Base-by-base conservation (phyloP, 345 rosid genomes). In the Pistacia atlantica region DNA sequence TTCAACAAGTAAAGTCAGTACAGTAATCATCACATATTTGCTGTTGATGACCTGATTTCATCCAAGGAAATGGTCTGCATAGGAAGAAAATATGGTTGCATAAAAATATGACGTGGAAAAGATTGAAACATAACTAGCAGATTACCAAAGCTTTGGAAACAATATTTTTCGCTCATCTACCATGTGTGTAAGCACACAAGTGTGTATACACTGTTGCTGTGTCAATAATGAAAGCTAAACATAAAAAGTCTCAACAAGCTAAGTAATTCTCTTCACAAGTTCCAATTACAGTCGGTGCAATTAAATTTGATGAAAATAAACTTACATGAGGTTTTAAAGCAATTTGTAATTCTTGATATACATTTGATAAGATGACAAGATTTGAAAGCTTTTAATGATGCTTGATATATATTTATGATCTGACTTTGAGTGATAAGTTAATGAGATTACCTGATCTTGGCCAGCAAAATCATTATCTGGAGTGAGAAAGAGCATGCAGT, bases 401-500 rank as follows among this genome's bases (percentile, higher is more conserved):
- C 46, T 17, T 63, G 54, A 38, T 54, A 55, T 22, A 20, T 25
- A 14, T 65, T 7, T 25, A 16, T 54, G 45, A 22, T 37, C 37
- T 11, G 61, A 65, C 22, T 74, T 58, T 7, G 48, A 57, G n/a
- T 31, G 5, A 18, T 12, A 16, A 10, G 14, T 35, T 18, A 18
- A 61, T 62, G 62, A 16, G 74, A 52, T 67, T 83, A 96, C 98
- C 97, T 93, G 98, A 79, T 96, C 98, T 73, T 83, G 73, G 65
- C 99, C 99, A 0, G 97, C 93, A 81, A 93, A 96, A 90, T 96
- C 99, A 79, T 93, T 93, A 16, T 92, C 99, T 3, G 99, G 92
- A 59, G 97, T 96, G 72, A 96, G 91, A 86, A 96, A 96, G 75
- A 96, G 97, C 99, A 96, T 93, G 87, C 98, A 93, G 85, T 96